Base-by-base conservation (phyloP, 1,284 basidiomycete species). In the Cutaneotrichosporon dermatis region DNA sequence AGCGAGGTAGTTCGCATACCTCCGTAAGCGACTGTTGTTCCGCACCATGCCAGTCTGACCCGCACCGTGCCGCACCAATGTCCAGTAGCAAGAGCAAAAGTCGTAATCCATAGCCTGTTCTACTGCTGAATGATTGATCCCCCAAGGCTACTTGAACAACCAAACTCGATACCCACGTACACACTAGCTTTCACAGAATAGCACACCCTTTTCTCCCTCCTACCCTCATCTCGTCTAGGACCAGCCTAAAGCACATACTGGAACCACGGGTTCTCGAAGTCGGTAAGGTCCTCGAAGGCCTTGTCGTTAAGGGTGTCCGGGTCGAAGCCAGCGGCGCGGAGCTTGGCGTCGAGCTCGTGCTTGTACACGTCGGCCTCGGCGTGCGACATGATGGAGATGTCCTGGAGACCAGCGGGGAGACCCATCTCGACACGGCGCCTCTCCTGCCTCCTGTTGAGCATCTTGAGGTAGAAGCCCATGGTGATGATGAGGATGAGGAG, bases 401-500 rank as follows among this genome's bases (percentile, higher is more conserved):
- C 75, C 62, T 74, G 71, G 58, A 75, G 49, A 37, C 72, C 60
- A 39, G 65, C 69, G 4, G 73, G 70, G 36, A 72, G 58, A 48
- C 75, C 75, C 35, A 75, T 54, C 34, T 73, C 73, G 57, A 71
- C 63, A 25, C 75, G 66, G 36, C 68, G 59, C 3, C 64, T 62
- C 59, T 73, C 71, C 55, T 76, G 71, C 48, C 63, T 63, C 35
- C 55, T 57, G 69, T 76, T 76, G 51, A 76, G 71, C 48, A 51
- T 39, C 15, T 55, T 55, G 37, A 76, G 73, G 66, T 76, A 70
- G 61, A 68, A 67, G 43, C 70, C 74, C 72, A 74, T 74, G 15
- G 64, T 54, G 54, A 75, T 50, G 59, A 70, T 64, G 43, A 75
- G 66, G 61, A 69, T 51, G 61, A 69, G 65, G n/a, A 69, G 60